A percentile compares a stretch with the other conserved stretches of the same genome.
phyloP scores from a whole-genome alignment of 257 asterid species.

The Fraxinus quadrangulata region DNA sequence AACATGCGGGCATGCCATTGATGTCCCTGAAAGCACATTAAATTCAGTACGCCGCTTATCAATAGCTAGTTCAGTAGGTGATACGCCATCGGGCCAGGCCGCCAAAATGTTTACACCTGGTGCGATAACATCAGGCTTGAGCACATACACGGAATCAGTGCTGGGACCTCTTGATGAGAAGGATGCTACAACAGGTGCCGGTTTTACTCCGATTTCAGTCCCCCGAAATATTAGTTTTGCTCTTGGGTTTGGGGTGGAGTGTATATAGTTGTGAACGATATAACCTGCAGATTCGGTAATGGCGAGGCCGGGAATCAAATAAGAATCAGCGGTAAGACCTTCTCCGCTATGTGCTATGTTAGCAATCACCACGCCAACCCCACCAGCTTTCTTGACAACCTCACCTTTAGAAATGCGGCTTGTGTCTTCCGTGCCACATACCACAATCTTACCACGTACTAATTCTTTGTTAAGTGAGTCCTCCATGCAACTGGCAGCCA shows the following conservation, averaged over 20 bases:
- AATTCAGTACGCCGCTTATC: constrained; percentile 65
- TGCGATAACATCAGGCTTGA: constrained; percentile 82
- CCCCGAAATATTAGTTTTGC: constrained; percentile 67
- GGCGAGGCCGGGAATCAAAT: constrained; percentile 65
- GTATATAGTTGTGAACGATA: constrained; percentile 43
- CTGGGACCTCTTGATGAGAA: constrained; percentile 88
- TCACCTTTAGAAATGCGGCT: constrained; percentile 72
- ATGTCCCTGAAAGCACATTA: constrained; percentile 76
- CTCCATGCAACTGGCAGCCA: constrained; percentile 49
- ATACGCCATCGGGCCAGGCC: constrained; percentile 72
- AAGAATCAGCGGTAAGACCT: constrained; percentile 81
- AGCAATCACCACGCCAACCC: constrained; percentile 70
- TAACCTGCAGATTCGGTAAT: constrained; percentile 56
- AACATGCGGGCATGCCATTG: constrained; percentile 93
- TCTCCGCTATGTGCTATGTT: constrained; percentile 78
- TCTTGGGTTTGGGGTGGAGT: constrained; percentile 50
- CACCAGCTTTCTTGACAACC: constrained; percentile 64
- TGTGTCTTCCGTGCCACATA: constrained; percentile 77
- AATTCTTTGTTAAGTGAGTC: constrained; percentile 51
- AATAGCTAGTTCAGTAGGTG: constrained; percentile 59
- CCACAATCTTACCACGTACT: constrained; percentile 70
- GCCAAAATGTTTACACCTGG: constrained; percentile 94
- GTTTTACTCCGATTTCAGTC: constrained; percentile 59
- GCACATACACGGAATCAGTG: constrained; percentile 38
- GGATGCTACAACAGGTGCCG: constrained; percentile 90